Conservation (phyloP, 805 yeast genomes). For the Wickerhamomyces silvicola region DNA sequence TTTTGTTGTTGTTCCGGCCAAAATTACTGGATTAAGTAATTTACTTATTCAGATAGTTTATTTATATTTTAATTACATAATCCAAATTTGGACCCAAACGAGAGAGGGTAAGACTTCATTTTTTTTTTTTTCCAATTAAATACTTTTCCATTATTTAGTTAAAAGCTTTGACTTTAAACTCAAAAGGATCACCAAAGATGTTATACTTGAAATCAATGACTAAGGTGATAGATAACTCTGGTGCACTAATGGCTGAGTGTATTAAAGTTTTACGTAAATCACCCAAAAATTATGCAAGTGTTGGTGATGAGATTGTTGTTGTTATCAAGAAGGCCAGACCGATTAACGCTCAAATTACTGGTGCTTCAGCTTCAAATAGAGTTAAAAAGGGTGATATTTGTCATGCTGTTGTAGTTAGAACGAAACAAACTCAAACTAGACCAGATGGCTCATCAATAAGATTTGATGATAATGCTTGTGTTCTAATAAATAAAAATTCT, state of each 20-base stretch:
- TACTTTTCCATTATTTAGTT: neutral
- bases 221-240: conserved; percentile 91
- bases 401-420: conserved; percentile 92
- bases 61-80: too few species aligned
- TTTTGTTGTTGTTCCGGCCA: too few species aligned
- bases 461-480: conserved; percentile 97
- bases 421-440: conserved; percentile 69
- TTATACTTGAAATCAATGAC: conserved; percentile 81
- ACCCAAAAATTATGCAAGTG: conserved; percentile 73
- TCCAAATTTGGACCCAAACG: too few species aligned
- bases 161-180: too few species aligned
- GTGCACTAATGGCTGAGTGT: conserved; percentile 92
- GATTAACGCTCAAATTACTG: conserved; percentile 60
- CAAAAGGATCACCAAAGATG: too few species aligned
- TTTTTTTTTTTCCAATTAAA: neutral
- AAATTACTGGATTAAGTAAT: too few species aligned
- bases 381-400: conserved; percentile 94
- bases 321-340: conserved; percentile 92
- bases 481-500: conserved; percentile 81
- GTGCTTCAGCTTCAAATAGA: conserved; percentile 67
- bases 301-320: conserved; percentile 91
- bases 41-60: too few species aligned
- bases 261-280: conserved; percentile 89
- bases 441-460: conserved; percentile 81
- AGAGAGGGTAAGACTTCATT: neutral